A percentile compares a stretch with the other conserved stretches of the same genome.
Conservation (phyloP, 768 basidiomycete genomes). For the Mycena vulgaris region DNA sequence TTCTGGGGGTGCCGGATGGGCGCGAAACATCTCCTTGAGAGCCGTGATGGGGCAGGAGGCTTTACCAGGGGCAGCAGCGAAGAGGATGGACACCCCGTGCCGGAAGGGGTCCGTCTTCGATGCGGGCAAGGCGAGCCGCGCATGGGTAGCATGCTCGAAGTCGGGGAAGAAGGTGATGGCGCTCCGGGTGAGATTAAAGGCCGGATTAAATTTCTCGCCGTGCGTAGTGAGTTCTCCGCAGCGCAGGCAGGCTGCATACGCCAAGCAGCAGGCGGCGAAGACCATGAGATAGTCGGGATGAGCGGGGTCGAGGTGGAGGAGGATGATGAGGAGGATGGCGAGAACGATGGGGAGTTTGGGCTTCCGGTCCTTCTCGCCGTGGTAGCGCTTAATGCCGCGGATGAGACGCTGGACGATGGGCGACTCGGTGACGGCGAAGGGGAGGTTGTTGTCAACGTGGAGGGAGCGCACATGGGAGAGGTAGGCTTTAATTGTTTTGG, state of each 20-base stretch:
- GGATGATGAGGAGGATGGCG: slow-evolving; percentile 38
- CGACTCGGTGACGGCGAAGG: slow-evolving; percentile 28
- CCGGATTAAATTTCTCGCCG: background rate
- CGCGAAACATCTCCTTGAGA: slow-evolving; percentile 24
- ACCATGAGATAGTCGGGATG: slow-evolving; percentile 23
- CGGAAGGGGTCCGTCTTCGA: slow-evolving; percentile 58
- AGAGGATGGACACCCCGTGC: slow-evolving; percentile 41
- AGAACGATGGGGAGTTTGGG: slow-evolving; percentile 42
- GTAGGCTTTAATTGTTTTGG: slow-evolving; percentile 47
- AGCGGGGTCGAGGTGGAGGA: background rate
- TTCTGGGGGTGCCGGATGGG: slow-evolving; percentile 16
- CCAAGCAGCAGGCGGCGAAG: slow-evolving; percentile 38
- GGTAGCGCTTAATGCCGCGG: slow-evolving; percentile 33
- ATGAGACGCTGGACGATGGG: slow-evolving; percentile 42
- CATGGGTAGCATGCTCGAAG: slow-evolving; percentile 40
- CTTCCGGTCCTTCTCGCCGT: slow-evolving; percentile 32
- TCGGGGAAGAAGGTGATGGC: slow-evolving; percentile 46
- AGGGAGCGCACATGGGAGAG: slow-evolving; percentile 42
- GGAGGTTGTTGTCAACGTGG: slow-evolving; percentile 44
- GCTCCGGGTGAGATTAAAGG: slow-evolving; percentile 10
- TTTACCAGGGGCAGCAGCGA: slow-evolving; percentile 41
- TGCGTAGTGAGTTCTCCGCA: slow-evolving; percentile 38
- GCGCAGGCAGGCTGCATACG: slow-evolving; percentile 42
- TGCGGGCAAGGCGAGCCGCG: slow-evolving; percentile 46
- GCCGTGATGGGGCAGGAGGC: slow-evolving; percentile 35